A percentile compares a stretch with the other conserved stretches of the same genome.
These are phyloP conservation scores for Dioscorea alata DNA, from an alignment of 106 monocot genomes.

Conservation along the genomic window DNA sequence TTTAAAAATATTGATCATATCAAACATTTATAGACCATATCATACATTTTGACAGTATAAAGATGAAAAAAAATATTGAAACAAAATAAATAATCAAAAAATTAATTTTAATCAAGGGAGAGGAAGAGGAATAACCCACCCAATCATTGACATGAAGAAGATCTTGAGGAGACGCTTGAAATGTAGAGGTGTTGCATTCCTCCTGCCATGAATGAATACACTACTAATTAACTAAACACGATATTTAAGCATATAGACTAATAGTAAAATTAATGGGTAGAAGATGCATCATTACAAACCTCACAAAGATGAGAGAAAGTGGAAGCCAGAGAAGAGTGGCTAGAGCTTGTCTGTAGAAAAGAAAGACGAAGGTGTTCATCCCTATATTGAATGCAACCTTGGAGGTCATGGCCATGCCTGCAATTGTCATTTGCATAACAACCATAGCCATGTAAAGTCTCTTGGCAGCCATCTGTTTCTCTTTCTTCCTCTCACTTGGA, in stretches of 20 bases:
- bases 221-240: too few species aligned
- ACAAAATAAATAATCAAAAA: too few species aligned
- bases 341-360: slow-evolving; percentile 43
- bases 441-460: slow-evolving; percentile 31
- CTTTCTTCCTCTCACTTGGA: neutral
- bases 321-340: slow-evolving; percentile 26
- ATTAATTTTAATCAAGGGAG: neutral
- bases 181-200: neutral
- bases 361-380: slow-evolving; percentile 43
- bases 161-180: neutral
- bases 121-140: neutral
- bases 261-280: too few species aligned
- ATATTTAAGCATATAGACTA: neutral
- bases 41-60: too few species aligned
- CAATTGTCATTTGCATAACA: slow-evolving; percentile 17
- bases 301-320: slow-evolving; percentile 28
- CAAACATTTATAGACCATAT: too few species aligned
- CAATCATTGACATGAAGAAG: neutral
- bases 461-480: slow-evolving; percentile 20
- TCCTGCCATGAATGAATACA: neutral
- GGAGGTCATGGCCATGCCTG: slow-evolving; percentile 18
- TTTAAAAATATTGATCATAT: too few species aligned
- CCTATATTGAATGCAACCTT: slow-evolving; percentile 45
- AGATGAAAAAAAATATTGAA: too few species aligned
- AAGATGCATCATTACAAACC: slow-evolving; percentile 20